phyloP scores from a whole-genome alignment of 768 basidiomycete genomes.

The Chiua virens region DNA sequence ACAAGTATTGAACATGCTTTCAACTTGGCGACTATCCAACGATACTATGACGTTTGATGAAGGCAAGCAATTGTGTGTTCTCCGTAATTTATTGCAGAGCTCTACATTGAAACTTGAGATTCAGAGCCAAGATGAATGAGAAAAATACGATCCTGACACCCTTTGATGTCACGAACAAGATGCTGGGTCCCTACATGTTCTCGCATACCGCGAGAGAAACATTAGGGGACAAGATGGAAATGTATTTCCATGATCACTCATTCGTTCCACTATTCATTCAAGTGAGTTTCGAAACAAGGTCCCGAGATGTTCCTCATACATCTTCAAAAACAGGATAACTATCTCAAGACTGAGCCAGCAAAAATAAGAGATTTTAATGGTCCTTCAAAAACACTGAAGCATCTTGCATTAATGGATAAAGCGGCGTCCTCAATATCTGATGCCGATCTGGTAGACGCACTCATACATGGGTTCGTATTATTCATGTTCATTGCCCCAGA shows the following conservation, averaged over 20 bases:
- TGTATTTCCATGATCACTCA: constrained; percentile 95
- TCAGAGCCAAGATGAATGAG: constrained; percentile 84
- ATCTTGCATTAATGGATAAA: constrained; percentile 77
- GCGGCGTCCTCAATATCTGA: constrained; percentile 95
- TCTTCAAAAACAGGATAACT: constrained; percentile 78
- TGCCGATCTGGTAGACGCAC: constrained; percentile 86
- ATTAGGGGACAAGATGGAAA: constrained; percentile 88
- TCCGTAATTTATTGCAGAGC: neutral
- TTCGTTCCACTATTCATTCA: constrained; percentile 96
- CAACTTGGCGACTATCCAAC: constrained; percentile 91
- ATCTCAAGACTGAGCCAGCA: constrained; percentile 80
- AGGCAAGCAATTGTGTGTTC: constrained; percentile 80
- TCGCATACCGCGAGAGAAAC: constrained; percentile 78
- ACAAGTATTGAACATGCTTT: constrained; percentile 96
- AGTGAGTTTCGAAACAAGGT: constrained; percentile 39
- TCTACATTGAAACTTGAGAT: constrained; percentile 2
- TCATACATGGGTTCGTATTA: constrained; percentile 80
- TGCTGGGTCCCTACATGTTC: constrained; percentile 91
- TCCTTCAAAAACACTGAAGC: constrained; percentile 64
- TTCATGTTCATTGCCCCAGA: neutral
- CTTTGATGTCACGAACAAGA: constrained; percentile 86
- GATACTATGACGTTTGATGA: constrained; percentile 87
- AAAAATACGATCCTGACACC: constrained; percentile 90
- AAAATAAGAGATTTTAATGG: constrained; percentile 57
- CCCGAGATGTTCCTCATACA: neutral